A percentile compares a stretch with the other conserved stretches of the same genome.
Conservation (phyloP, 225 moss, liverwort and hornwort genomes). For the Physcomitrellopsis africana region DNA sequence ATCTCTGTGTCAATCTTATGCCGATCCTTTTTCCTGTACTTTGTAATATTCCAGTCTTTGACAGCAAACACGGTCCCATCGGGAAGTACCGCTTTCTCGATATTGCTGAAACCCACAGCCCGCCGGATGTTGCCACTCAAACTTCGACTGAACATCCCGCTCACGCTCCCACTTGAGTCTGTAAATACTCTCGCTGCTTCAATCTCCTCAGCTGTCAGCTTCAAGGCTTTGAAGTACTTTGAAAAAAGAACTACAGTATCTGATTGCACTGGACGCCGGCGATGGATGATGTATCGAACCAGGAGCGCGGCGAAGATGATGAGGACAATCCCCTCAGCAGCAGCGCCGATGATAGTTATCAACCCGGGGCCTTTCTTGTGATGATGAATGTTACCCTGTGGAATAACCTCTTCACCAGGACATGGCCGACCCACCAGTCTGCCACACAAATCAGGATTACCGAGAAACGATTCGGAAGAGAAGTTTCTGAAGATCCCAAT, state of each 20-base stretch:
- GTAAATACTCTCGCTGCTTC: constrained; percentile 42
- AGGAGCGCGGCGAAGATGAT: constrained; percentile 39
- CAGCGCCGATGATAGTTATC: constrained; percentile 46
- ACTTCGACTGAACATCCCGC: constrained; percentile 35
- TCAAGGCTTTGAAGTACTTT: constrained; percentile 62
- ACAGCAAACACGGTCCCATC: constrained; percentile 65
- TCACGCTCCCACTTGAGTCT: constrained; percentile 5
- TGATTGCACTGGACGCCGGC: constrained; percentile 27
- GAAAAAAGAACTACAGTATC: constrained; percentile 54
- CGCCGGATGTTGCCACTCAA: constrained; percentile 51
- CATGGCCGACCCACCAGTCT: constrained; percentile 34
- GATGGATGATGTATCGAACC: constrained; percentile 38
- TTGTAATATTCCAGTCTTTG: constrained; percentile 52
- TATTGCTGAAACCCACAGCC: constrained; percentile 35
- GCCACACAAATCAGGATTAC: constrained; percentile 54
- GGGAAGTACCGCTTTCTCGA: constrained; percentile 57
- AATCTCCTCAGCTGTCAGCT: constrained; percentile 60
- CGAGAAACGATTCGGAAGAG: constrained; percentile 40
- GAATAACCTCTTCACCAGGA: constrained; percentile 9
- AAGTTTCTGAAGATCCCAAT: constrained; percentile 36
- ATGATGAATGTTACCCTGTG: neutral
- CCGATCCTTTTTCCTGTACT: constrained; percentile 41
- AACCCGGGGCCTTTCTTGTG: constrained; percentile 19
- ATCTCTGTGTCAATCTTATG: constrained; percentile 48
- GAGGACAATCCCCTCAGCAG: constrained; percentile 45